Evolutionary conservation across 2,329 filamentous ascomycete genomes (phyloP), one percentile per base, ranked within the genome.

Genomic region (Pestalotiopsis sp.): DNA sequence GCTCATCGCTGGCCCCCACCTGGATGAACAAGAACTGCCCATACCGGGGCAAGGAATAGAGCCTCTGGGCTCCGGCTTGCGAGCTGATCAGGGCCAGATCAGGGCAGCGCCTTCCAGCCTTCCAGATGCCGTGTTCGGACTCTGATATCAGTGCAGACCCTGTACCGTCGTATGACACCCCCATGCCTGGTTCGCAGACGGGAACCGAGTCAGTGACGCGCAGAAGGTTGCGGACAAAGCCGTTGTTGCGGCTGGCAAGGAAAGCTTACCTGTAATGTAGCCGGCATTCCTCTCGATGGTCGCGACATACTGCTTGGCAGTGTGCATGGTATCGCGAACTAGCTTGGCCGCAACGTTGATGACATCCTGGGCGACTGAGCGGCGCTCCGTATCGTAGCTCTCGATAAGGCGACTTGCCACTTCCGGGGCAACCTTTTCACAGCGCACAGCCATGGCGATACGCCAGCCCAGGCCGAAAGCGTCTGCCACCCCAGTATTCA

Each of bases 401-500:
- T 74, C 71, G 3, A 86, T 72, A 3, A 84, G 71, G 3, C 73
- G 76, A 0, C 72, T 65, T 0, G 68, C 75, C 1, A 70, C 73
- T 3, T 66, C 74, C 1, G 70, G 66, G 25, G 20, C 41, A 25
- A 80, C 70, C 7, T 65, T 64, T 2, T 75, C 69, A 14, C 75
- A 69, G 6, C 72, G 76, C 9, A 78, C 45, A 0, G 76, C 75
- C 5, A 67, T 59, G 5, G 74, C 81, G 0, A 88, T 72, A 45
- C 88, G 87, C 86, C 87, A 89, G 9, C 82, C 82, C 1, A 89
- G 74, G 58, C 84, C 86, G 36, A 88, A 84, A 0, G 86, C 85
- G 73, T 89, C 87, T 5, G 85, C 83, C 39, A 89, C 82, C 3
- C 87, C 87, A 0, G 87, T 89, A 71, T 90, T 90, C 72, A 89